Evolutionary conservation across 2,329 filamentous ascomycete genomes (phyloP).

Genomic region (Pestalotiopsis sp.): DNA sequence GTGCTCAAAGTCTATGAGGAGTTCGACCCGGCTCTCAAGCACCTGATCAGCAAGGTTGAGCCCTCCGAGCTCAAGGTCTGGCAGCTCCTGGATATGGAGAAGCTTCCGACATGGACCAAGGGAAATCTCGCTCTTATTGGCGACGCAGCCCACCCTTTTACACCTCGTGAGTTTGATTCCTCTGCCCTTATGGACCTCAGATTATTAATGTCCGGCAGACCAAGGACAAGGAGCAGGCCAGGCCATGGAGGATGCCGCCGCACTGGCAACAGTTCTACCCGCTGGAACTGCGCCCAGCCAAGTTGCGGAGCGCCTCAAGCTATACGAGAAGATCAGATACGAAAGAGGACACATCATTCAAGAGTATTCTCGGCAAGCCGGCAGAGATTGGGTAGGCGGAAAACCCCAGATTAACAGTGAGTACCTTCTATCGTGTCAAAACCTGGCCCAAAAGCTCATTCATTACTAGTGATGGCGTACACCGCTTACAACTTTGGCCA

Average conservation of each 20-base stretch:
- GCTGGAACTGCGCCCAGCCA: slow-evolving; percentile 44
- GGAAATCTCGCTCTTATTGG: slow-evolving; percentile 26
- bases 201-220: slow-evolving; percentile 20
- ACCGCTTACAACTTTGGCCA: slow-evolving; percentile 58
- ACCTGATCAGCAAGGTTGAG: slow-evolving; percentile 46
- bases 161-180: slow-evolving; percentile 50
- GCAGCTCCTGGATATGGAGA: slow-evolving; percentile 65
- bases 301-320: slow-evolving; percentile 55
- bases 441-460: slow-evolving; percentile 5
- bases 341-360: slow-evolving; percentile 62
- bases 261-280: slow-evolving; percentile 59
- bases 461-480: slow-evolving; percentile 39
- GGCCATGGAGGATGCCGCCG: slow-evolving; percentile 69
- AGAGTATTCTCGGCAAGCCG: slow-evolving; percentile 56
- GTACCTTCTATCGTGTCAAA: slow-evolving; percentile 11
- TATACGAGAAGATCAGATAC: slow-evolving; percentile 63
- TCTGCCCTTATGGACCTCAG: background rate
- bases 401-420: slow-evolving; percentile 44
- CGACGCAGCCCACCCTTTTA: slow-evolving; percentile 63
- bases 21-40: slow-evolving; percentile 44
- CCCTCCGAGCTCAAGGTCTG: slow-evolving; percentile 54
- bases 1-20: slow-evolving; percentile 42
- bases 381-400: slow-evolving; percentile 45
- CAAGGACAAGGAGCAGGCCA: slow-evolving; percentile 47
- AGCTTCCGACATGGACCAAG: slow-evolving; percentile 39